Conservation (phyloP, 2,329 filamentous ascomycete genomes). For the Claviceps sp. region DNA sequence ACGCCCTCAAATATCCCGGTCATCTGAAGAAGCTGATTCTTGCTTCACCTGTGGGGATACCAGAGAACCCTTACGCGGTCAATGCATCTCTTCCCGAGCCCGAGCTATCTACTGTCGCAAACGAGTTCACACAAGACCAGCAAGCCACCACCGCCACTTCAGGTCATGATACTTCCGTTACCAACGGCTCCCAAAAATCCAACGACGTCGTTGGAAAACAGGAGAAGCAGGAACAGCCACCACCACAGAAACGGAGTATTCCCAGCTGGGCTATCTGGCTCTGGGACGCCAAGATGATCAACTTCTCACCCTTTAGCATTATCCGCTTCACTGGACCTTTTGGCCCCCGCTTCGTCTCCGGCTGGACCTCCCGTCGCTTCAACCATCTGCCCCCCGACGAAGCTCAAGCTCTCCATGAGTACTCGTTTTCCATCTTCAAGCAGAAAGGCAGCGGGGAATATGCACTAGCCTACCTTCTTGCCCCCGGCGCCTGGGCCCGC, state of each 20-base stretch:
- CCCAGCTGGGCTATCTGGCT: conserved; percentile 84
- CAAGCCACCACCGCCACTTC: conserved; percentile 26
- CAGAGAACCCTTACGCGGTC: conserved; percentile 84
- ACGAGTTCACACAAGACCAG: conserved; percentile 71
- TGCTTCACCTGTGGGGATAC: conserved; percentile 86
- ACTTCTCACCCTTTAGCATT: conserved; percentile 87
- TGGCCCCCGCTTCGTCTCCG: conserved; percentile 81
- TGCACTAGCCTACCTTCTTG: conserved; percentile 80
- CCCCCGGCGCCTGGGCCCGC: conserved; percentile 83
- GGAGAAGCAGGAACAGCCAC: not conserved
- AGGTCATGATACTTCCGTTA: not conserved
- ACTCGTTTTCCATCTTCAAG: conserved; percentile 87
- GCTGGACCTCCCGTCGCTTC: conserved; percentile 89
- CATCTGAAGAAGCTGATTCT: conserved; percentile 91
- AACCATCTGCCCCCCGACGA: conserved; percentile 73
- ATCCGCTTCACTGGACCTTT: conserved; percentile 80
- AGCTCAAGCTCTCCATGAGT: conserved; percentile 75
- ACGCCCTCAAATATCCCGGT: conserved; percentile 92
- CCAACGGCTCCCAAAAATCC: conserved; percentile 16
- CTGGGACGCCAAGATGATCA: conserved; percentile 98
- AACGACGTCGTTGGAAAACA: conserved; percentile 20
- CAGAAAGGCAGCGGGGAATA: conserved; percentile 91
- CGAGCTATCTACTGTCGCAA: conserved; percentile 55
- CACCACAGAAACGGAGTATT: conserved; percentile 37
- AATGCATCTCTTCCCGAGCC: conserved; percentile 69